A percentile compares a stretch with the other conserved stretches of the same genome.
phyloP scores from a whole-genome alignment of 345 rosid genomes.

The Ceriops decandra region DNA sequence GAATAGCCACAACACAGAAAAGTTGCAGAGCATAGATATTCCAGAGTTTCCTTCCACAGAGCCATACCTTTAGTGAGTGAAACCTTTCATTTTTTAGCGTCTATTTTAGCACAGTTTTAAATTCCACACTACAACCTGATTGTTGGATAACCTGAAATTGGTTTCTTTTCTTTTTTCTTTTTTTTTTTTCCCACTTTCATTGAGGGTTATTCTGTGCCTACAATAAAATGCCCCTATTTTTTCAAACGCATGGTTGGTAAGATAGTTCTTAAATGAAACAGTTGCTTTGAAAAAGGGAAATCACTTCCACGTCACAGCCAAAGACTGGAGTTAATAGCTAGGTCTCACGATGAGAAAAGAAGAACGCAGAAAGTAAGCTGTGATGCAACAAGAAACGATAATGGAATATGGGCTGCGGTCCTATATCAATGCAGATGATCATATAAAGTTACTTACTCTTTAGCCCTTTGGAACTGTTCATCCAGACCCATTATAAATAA shows the following conservation, averaged over 20 bases:
- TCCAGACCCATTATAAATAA: constrained; percentile 90
- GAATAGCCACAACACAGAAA: too few species aligned
- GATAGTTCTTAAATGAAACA: not conserved
- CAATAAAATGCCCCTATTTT: not conserved
- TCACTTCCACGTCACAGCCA: not conserved
- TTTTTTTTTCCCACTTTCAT: too few species aligned
- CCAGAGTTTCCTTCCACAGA: too few species aligned
- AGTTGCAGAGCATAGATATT: too few species aligned
- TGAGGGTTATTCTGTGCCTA: too few species aligned
- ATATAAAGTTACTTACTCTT: constrained; percentile 60
- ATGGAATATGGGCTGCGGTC: not conserved
- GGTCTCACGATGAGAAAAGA: not conserved
- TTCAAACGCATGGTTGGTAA: not conserved
- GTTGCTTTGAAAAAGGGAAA: not conserved
- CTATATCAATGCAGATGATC: not conserved
- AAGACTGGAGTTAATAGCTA: not conserved
- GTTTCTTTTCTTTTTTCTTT: too few species aligned
- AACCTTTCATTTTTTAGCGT: too few species aligned
- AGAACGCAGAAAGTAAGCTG: not conserved
- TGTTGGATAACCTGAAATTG: too few species aligned
- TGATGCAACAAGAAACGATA: not conserved
- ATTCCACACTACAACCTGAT: too few species aligned
- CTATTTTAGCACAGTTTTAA: too few species aligned
- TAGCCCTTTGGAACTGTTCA: constrained; percentile 87
- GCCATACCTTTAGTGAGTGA: too few species aligned